Evolutionary conservation across 140 eudicot species (phyloP), one percentile per base, ranked within the genome.

Genomic region (Ambrosia hybrid): DNA sequence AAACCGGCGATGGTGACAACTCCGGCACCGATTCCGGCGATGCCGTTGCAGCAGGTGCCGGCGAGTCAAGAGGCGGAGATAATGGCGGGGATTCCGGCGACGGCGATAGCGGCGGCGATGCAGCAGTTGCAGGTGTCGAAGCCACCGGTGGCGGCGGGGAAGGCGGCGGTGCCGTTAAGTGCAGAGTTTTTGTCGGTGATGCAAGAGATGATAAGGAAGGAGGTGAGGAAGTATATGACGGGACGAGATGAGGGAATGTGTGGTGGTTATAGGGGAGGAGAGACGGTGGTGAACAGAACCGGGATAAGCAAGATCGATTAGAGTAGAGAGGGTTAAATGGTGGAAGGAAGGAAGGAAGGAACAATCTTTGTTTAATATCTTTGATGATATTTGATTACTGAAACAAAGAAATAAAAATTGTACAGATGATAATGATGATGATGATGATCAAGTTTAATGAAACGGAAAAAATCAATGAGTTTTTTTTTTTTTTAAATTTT

Each of bases 201-300:
- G 98, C 92, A 92, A 63, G 98, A 84, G 9, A 92, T 92, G 96
- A 85, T 92, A 46, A 85, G 83, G 86, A 85, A 78, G 56, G 98
- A 89, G 74, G 98, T 89, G 72, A 82, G 97, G 80, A 85, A 66
- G 37, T 89, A 87, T 68, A 90, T 92, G 96, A 79, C 81, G 12
- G 78, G 79, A 5, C 71, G 79, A 41, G 87, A 79, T 6, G 74
- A 77, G 37, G 87, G 82, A 74, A 76, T 82, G 89, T 83, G 84
- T 81, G 78, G 76, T 82, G 83, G 79, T 6, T 79, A 73, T 67
- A 69, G 74, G 15, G 60, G 76, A 14, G 76, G 71, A 3, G 81
- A 70, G 6, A 45, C 76, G 15, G 82, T 71, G 60, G 76, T 73
- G 79, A 73, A 53, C 75, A 55, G 75, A 36, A 61, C 75, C 3